Evolutionary conservation across 495 filamentous ascomycete genomes (phyloP).

Genomic region (Aspergillus asperescens): DNA sequence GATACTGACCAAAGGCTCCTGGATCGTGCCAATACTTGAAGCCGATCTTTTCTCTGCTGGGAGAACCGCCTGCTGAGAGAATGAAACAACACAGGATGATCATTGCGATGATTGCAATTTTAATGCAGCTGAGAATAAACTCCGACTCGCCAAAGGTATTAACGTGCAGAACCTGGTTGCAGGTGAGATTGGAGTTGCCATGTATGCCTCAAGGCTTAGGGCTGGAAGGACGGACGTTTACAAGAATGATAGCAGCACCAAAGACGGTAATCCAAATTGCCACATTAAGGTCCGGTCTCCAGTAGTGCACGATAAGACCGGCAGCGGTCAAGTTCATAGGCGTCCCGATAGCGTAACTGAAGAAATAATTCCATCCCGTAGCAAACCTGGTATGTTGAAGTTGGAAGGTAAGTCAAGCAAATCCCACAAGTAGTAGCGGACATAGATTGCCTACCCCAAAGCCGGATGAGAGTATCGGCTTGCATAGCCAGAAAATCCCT

Average conservation of each 20-base stretch:
- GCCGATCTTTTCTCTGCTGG: slow-evolving; percentile 58
- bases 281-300: slow-evolving; percentile 9
- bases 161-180: slow-evolving; percentile 42
- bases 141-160: slow-evolving; percentile 62
- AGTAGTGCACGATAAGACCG: slow-evolving; percentile 12
- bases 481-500: slow-evolving; percentile 14
- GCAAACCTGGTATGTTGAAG: slow-evolving; percentile 5
- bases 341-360: slow-evolving; percentile 5
- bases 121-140: slow-evolving; percentile 61
- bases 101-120: slow-evolving; percentile 49
- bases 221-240: slow-evolving; percentile 10
- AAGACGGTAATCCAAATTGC: slow-evolving; percentile 6
- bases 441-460: slow-evolving; percentile 5
- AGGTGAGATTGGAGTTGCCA: neutral
- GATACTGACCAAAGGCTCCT: slow-evolving; percentile 17
- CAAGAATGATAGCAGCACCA: neutral
- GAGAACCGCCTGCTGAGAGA: slow-evolving; percentile 52
- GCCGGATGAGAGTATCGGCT: slow-evolving; percentile 6
- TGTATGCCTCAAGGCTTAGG: neutral
- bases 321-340: slow-evolving; percentile 8
- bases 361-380: slow-evolving; percentile 14
- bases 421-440: neutral
- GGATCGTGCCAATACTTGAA: slow-evolving; percentile 54
- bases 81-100: slow-evolving; percentile 45
- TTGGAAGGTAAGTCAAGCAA: too few relatives aligned